Percentiles rank a stretch among this genome's conserved stretches.
Evolutionary conservation across 441 rosid species (phyloP).

Genomic region (Oxalis stricta): DNA sequence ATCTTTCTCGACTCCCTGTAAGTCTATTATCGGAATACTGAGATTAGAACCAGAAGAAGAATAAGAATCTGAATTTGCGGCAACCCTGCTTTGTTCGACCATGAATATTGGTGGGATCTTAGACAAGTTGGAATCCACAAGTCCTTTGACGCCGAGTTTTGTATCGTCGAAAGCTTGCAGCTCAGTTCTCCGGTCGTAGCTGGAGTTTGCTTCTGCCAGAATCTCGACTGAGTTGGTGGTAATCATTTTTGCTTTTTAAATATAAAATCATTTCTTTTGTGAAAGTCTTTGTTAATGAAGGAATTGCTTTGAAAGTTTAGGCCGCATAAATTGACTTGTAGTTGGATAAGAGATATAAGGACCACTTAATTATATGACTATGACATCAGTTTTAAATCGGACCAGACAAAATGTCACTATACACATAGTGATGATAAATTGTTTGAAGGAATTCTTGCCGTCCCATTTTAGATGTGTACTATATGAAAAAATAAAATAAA

Average conservation of each 20-base stretch:
- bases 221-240: background rate
- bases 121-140: slow-evolving; percentile 12
- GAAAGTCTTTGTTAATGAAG: too few species aligned
- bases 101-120: slow-evolving; percentile 15
- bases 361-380: too few species aligned
- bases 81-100: background rate
- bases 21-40: background rate
- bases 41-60: background rate
- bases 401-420: too few species aligned
- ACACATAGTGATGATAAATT: too few species aligned
- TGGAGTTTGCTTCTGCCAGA: background rate
- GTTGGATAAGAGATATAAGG: too few species aligned
- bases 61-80: background rate
- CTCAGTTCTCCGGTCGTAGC: slow-evolving; percentile 1
- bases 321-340: too few species aligned
- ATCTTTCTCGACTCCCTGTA: slow-evolving; percentile 1
- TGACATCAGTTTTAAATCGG: too few species aligned
- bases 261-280: too few species aligned
- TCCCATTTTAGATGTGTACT: too few species aligned
- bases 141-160: slow-evolving; percentile 17
- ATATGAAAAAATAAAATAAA: too few species aligned
- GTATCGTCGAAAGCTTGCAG: slow-evolving; percentile 13
- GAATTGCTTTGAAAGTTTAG: too few species aligned
- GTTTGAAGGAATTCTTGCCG: too few species aligned
- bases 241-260: background rate